Base-by-base conservation (phyloP, 495 filamentous ascomycete species). In the Penicillium antarcticum region DNA sequence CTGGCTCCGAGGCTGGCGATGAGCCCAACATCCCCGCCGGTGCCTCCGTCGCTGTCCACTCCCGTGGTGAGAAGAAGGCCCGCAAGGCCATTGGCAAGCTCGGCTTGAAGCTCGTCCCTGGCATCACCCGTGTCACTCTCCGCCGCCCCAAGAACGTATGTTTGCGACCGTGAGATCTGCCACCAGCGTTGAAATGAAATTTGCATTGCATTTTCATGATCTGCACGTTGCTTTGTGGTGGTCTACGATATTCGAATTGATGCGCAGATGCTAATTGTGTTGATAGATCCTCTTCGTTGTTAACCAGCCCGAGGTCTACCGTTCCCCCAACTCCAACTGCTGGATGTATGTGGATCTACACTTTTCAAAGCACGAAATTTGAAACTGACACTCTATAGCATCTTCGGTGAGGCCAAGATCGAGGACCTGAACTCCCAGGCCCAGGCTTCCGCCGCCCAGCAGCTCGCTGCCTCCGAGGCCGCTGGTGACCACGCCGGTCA, bases 391-490 rank as follows among this genome's bases (percentile, higher is more conserved):
- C 23, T 4, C 32, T 47, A 48, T 37, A 98, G 94, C 76, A 95
- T 99, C 77, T 99, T 99, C 74, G 94, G 94, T 71, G 94, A 99
- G 80, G 95, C 95, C 69, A 99, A 99, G 87, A 99, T 95, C 65
- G 95, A 99, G 81, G 95, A 99, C 77, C 79, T 97, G 62, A 97
- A 96, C 85, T 91, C 92, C 65, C 89, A 91, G 67, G 92, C 94
- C 62, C 92, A 96, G 80, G 88, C 91, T 66, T 87, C 86, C 62
- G 92, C 91, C 58, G 92, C 91, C 56, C 89, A 95, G 74, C 88
- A 92, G 76, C 85, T 96, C 48, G 87, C 91, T 59, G 82, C 80
- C 70, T 84, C 85, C 45, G 70, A 87, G 66, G 89, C 90, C 57
- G 90, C 89, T 49, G 90, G 87, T 70, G 85, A 90, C 49, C 82